phyloP scores from a whole-genome alignment of 2,329 filamentous ascomycete species.

The Aureobasidium subglaciale region DNA sequence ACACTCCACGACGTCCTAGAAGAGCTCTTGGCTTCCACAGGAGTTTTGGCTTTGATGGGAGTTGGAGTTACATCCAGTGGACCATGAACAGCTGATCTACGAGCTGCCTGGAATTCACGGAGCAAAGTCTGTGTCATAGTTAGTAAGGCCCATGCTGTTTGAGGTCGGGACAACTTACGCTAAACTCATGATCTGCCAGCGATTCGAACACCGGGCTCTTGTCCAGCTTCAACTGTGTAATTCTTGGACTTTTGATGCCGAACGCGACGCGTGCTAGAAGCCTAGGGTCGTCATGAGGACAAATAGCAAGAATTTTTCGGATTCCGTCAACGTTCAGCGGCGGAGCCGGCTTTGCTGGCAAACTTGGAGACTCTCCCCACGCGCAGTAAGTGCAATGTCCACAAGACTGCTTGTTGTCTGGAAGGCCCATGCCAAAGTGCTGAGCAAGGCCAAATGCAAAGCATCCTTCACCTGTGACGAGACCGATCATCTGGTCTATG shows the following conservation, averaged over 20 bases:
- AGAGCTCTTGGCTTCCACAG: background rate
- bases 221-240: slow-evolving; percentile 43
- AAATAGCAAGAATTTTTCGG: slow-evolving; percentile 34
- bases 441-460: slow-evolving; percentile 46
- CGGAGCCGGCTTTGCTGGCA: slow-evolving; percentile 34
- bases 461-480: slow-evolving; percentile 48
- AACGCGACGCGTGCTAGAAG: slow-evolving; percentile 55
- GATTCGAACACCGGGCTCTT: slow-evolving; percentile 44
- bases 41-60: background rate
- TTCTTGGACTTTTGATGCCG: slow-evolving; percentile 53
- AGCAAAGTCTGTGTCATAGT: background rate
- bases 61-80: background rate
- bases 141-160: background rate
- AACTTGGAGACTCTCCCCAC: slow-evolving; percentile 25
- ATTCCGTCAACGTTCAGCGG: slow-evolving; percentile 37
- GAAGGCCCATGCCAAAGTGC: slow-evolving; percentile 52
- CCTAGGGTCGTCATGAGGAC: slow-evolving; percentile 50
- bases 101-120: slow-evolving; percentile 2
- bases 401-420: slow-evolving; percentile 39
- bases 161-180: slow-evolving; percentile 27
- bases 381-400: slow-evolving; percentile 48
- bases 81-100: slow-evolving; percentile 4
- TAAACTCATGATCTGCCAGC: slow-evolving; percentile 49
- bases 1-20: background rate
- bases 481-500: slow-evolving; percentile 43